Percentiles rank a stretch among this genome's conserved stretches.
Evolutionary conservation across 495 filamentous ascomycete species (phyloP).

Genomic region (Neurospora intermedia): DNA sequence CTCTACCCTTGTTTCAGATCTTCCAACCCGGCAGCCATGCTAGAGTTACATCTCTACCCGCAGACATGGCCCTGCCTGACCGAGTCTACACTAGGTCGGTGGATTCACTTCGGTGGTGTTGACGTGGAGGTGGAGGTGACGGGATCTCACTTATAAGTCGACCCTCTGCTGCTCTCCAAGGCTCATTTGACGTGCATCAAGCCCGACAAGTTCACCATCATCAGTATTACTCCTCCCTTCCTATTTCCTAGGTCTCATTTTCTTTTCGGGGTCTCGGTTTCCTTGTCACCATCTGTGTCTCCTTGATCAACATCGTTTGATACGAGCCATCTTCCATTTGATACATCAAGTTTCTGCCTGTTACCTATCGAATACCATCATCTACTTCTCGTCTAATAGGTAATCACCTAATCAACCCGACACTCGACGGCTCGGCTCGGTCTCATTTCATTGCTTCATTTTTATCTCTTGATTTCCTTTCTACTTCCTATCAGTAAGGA

Average conservation of each 20-base stretch:
- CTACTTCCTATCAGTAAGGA: not conserved
- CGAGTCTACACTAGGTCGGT: not conserved
- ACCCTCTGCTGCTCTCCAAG: not conserved
- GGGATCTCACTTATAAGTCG: constrained; percentile 22
- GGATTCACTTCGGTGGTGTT: not conserved
- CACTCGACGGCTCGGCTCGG: constrained; percentile 4
- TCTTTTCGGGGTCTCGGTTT: not conserved
- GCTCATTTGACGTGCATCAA: not conserved
- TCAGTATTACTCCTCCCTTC: not conserved
- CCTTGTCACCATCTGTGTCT: not conserved
- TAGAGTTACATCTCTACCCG: constrained; percentile 8
- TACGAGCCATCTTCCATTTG: constrained; percentile 21
- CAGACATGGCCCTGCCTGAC: not conserved
- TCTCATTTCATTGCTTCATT: not conserved
- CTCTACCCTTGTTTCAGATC: constrained; percentile 37
- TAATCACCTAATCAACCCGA: constrained; percentile 14
- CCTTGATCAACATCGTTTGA: constrained; percentile 28
- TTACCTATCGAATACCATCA: not conserved
- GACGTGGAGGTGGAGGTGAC: not conserved
- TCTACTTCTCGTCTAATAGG: constrained; percentile 9
- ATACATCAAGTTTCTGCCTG: not conserved
- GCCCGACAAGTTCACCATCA: not conserved
- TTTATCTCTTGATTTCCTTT: not conserved
- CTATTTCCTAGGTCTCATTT: not conserved
- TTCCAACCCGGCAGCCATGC: constrained; percentile 7